Conservation (phyloP, 345 rosid species). For the Rhizophora apiculata region DNA sequence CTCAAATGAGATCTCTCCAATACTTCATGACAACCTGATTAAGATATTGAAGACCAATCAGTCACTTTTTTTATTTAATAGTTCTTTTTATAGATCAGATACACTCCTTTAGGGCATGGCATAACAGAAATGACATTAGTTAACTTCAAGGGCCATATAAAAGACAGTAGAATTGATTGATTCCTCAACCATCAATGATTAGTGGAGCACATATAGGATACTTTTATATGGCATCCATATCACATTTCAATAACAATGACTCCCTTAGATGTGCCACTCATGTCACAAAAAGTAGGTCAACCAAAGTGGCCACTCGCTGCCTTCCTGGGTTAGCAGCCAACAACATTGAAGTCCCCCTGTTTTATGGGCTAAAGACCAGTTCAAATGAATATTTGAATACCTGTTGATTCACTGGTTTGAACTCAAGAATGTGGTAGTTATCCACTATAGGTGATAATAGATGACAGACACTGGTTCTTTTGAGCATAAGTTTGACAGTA, state of each 20-base stretch:
- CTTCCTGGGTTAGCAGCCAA: neutral
- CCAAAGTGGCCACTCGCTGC: neutral
- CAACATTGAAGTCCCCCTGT: neutral
- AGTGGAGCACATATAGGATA: neutral
- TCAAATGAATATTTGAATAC: neutral
- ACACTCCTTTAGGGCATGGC: neutral
- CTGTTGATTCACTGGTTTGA: neutral
- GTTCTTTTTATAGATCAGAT: neutral
- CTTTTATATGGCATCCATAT: neutral
- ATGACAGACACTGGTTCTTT: neutral
- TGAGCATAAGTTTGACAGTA: neutral
- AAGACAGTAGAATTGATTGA: neutral
- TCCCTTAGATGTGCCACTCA: neutral
- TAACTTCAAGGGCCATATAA: neutral
- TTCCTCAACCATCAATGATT: neutral
- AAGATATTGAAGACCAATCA: slow-evolving; percentile 1
- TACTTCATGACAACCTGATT: slow-evolving; percentile 70
- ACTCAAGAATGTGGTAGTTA: neutral
- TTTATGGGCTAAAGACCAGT: neutral
- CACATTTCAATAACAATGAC: neutral
- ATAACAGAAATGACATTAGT: neutral
- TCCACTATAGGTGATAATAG: neutral
- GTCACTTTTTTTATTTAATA: neutral
- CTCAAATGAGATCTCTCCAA: slow-evolving; percentile 59
- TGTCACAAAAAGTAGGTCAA: neutral